Percentiles rank a stretch among this genome's conserved stretches.
Conservation (phyloP, 2,329 filamentous ascomycete genomes). For the Fonsecaea multimorphosa region DNA sequence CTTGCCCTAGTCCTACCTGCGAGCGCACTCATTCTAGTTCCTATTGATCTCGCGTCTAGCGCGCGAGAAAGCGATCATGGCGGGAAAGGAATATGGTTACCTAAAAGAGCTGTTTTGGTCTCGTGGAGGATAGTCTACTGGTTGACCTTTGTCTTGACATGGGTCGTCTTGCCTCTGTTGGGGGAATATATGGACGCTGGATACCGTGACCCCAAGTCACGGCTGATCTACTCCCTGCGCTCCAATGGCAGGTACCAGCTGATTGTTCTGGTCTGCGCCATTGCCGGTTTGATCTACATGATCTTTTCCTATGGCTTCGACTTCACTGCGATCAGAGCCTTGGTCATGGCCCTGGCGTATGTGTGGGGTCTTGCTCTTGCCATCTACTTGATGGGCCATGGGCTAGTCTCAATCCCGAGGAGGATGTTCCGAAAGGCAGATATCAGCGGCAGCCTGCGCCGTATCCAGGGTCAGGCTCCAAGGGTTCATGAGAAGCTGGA, state of each 20-base stretch:
- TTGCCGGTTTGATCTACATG: slow-evolving; percentile 80
- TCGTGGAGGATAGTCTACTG: slow-evolving; percentile 96
- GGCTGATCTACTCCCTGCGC: slow-evolving; percentile 82
- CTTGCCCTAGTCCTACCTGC: slow-evolving; percentile 92
- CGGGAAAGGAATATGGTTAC: slow-evolving; percentile 83
- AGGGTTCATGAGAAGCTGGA: slow-evolving; percentile 84
- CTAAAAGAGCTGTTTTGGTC: slow-evolving; percentile 76
- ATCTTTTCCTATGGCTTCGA: slow-evolving; percentile 77
- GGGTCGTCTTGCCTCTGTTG: slow-evolving; percentile 92
- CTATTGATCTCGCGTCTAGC: slow-evolving; percentile 91
- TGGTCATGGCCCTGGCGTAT: slow-evolving; percentile 93
- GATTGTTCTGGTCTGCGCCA: slow-evolving; percentile 73
- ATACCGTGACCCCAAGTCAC: slow-evolving; percentile 82
- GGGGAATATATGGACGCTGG: slow-evolving; percentile 95
- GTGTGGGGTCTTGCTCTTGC: slow-evolving; percentile 90
- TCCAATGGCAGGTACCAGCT: slow-evolving; percentile 88
- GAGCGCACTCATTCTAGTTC: slow-evolving; percentile 88
- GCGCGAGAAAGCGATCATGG: slow-evolving; percentile 65
- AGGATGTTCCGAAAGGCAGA: slow-evolving; percentile 79
- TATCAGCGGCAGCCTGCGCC: slow-evolving; percentile 73
- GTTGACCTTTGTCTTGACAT: slow-evolving; percentile 93
- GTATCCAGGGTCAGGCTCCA: slow-evolving; percentile 79
- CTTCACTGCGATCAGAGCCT: slow-evolving; percentile 74
- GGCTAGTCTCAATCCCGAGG: slow-evolving; percentile 87
- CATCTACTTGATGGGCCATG: slow-evolving; percentile 98